phyloP scores from a whole-genome alignment of 2,329 filamentous ascomycete genomes.

The Dactylellina cionopaga region DNA sequence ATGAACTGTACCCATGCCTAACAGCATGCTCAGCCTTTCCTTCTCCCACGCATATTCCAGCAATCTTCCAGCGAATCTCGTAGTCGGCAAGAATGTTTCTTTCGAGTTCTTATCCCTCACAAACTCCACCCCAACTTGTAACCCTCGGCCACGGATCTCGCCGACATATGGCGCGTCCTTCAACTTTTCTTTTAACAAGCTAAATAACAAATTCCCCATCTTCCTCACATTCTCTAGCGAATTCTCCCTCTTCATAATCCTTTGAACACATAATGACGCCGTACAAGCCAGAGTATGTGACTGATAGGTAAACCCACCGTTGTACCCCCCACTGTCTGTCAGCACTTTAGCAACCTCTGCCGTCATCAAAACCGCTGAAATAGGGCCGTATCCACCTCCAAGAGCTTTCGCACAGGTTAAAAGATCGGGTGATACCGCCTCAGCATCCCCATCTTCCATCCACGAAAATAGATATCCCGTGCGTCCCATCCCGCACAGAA shows the following conservation, averaged over 20 bases:
- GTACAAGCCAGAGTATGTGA: slow-evolving; percentile 70
- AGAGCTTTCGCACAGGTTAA: slow-evolving; percentile 75
- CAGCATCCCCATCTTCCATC: slow-evolving; percentile 67
- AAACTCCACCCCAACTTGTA: slow-evolving; percentile 70
- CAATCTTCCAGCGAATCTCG: slow-evolving; percentile 26
- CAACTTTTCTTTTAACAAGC: slow-evolving; percentile 63
- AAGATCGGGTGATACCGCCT: slow-evolving; percentile 67
- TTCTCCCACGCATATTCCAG: slow-evolving; percentile 42
- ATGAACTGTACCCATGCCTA: slow-evolving; percentile 46
- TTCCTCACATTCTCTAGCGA: slow-evolving; percentile 69
- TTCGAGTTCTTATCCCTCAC: slow-evolving; percentile 66
- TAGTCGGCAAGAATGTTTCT: slow-evolving; percentile 61
- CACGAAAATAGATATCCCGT: slow-evolving; percentile 71
- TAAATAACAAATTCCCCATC: slow-evolving; percentile 66
- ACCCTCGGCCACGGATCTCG: slow-evolving; percentile 70
- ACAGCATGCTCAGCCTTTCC: slow-evolving; percentile 42
- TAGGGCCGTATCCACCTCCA: slow-evolving; percentile 71
- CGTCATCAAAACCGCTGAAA: slow-evolving; percentile 70
- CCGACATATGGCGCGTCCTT: slow-evolving; percentile 66
- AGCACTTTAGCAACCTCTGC: slow-evolving; percentile 66
- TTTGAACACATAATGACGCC: slow-evolving; percentile 72
- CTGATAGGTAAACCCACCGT: slow-evolving; percentile 73
- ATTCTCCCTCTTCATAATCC: slow-evolving; percentile 68
- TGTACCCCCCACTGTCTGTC: slow-evolving; percentile 57
- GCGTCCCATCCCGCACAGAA: slow-evolving; percentile 76